phyloP scores from a whole-genome alignment of 139 green algal species.

The Auxenochlorella pyrenoidosa region DNA sequence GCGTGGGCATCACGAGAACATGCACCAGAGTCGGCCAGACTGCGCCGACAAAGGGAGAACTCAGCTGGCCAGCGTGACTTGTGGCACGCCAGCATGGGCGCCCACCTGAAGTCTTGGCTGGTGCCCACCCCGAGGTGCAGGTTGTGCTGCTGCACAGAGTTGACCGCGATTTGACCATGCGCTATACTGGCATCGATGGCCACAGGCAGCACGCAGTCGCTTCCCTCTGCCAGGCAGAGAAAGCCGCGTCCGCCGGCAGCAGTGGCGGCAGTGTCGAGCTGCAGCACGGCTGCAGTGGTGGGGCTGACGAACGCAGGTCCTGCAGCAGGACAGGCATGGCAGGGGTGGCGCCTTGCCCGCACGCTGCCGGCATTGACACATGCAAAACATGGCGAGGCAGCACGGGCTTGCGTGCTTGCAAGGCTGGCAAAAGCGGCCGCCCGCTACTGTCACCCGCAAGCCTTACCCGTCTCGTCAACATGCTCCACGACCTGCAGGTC shows the following conservation, averaged over 20 bases:
- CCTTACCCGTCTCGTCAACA: background rate
- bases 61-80: too few relatives aligned
- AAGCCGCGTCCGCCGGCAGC: background rate
- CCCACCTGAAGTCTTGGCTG: conserved; percentile 16
- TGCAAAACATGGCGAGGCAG: background rate
- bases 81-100: background rate
- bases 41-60: too few relatives aligned
- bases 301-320: conserved; percentile 30
- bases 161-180: conserved; percentile 7
- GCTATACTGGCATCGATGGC: background rate
- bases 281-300: background rate
- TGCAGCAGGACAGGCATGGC: background rate
- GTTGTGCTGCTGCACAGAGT: conserved; percentile 22
- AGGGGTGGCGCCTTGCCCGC: too few relatives aligned
- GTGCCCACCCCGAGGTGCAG: conserved; percentile 10
- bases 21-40: too few relatives aligned
- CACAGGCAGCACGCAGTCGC: conserved; percentile 32
- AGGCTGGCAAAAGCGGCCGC: too few relatives aligned
- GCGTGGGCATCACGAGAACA: too few relatives aligned
- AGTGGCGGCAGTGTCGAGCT: background rate
- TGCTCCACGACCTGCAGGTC: background rate
- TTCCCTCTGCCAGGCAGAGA: conserved; percentile 16
- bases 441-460: too few relatives aligned
- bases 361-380: too few relatives aligned
- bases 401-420: background rate